phyloP scores from a whole-genome alignment of 139 green algal species.

The Coelastrella sp. region DNA sequence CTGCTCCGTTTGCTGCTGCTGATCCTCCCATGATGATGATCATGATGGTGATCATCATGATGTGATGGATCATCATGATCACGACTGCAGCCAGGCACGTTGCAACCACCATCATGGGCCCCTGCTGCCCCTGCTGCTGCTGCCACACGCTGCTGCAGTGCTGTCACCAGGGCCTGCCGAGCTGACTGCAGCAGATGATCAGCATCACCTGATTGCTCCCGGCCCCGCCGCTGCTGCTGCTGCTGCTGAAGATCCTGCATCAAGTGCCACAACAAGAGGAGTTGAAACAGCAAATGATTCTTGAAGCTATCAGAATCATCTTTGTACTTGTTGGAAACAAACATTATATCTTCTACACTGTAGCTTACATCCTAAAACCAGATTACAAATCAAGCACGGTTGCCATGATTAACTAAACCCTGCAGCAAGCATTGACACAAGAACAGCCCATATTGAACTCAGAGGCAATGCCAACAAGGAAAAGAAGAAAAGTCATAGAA shows the following conservation, averaged over 20 bases:
- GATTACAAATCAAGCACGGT: neutral
- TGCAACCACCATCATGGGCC: neutral
- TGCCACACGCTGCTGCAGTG: neutral
- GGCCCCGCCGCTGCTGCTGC: neutral
- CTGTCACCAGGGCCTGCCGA: neutral
- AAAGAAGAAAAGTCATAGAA: neutral
- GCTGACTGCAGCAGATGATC: neutral
- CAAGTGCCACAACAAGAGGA: neutral
- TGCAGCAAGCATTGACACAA: neutral
- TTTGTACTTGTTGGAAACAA: neutral
- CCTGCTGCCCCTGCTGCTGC: neutral
- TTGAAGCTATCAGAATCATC: neutral
- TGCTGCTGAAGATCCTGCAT: neutral
- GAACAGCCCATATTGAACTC: neutral
- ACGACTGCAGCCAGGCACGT: neutral
- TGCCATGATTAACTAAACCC: neutral
- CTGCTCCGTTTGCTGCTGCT: neutral
- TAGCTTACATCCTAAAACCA: neutral
- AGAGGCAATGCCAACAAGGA: neutral
- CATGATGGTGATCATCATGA: neutral
- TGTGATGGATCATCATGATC: neutral
- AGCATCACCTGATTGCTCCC: neutral
- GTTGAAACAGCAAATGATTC: neutral
- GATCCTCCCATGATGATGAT: neutral
- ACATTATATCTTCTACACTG: neutral